Conservation (phyloP, 1,284 basidiomycete genomes). For the Leccinum pachyderme region DNA sequence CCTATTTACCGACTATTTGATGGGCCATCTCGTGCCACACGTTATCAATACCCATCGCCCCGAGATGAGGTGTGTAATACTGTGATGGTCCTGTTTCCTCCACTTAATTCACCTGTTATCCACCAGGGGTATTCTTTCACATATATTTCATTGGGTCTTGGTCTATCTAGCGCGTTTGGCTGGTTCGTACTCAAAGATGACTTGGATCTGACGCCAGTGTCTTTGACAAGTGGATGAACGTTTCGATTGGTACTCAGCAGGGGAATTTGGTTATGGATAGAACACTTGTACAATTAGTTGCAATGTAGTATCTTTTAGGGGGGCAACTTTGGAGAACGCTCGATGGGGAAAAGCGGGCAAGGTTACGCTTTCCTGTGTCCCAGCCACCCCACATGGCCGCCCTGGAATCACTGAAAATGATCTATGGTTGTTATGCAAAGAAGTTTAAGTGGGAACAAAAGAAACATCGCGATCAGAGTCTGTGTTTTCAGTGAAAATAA, state of each 20-base stretch:
- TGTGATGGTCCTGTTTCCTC: not conserved
- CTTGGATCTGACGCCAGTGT: not conserved
- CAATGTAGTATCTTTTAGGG: not conserved
- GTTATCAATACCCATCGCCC: slow-evolving; percentile 15
- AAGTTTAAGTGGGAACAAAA: not conserved
- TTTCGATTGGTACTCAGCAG: not conserved
- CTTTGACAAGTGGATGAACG: not conserved
- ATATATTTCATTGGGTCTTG: slow-evolving; percentile 13
- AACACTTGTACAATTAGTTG: not conserved
- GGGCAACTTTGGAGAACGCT: not conserved
- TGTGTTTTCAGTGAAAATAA: not conserved
- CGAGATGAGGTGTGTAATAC: slow-evolving; percentile 17
- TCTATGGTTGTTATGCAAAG: not conserved
- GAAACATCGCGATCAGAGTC: not conserved
- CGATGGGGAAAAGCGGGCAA: not conserved
- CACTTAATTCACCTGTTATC: not conserved
- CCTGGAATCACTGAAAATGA: not conserved
- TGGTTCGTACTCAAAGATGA: slow-evolving; percentile 23
- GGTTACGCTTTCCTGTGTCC: not conserved
- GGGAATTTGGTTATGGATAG: not conserved
- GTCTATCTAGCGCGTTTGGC: slow-evolving; percentile 25
- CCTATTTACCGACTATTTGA: slow-evolving; percentile 40
- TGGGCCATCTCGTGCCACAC: slow-evolving; percentile 39
- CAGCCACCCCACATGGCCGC: not conserved
- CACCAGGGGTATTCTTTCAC: slow-evolving; percentile 8